Conservation (phyloP, 139 green algal species). For the Chlamydomonas sp. region DNA sequence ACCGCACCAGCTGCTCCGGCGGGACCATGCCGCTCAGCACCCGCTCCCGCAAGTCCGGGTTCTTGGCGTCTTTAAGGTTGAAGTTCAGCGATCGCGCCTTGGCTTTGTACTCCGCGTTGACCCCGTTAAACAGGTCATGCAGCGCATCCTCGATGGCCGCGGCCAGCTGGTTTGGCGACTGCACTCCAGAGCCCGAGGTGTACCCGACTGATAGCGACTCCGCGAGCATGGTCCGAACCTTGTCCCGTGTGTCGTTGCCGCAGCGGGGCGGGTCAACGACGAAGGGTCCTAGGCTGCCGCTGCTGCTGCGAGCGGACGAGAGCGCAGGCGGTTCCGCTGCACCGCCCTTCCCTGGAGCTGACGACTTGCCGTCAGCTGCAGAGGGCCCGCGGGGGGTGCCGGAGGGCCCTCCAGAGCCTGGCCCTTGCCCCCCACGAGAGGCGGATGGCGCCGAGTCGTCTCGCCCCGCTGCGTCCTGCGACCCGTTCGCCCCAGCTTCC, state of each 20-base stretch:
- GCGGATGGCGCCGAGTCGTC: background rate
- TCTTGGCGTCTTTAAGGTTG: slow-evolving; percentile 96
- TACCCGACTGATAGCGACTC: slow-evolving; percentile 47
- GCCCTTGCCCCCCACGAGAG: background rate
- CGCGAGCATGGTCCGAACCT: slow-evolving; percentile 63
- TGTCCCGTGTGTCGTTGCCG: slow-evolving; percentile 68
- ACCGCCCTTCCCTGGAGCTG: background rate
- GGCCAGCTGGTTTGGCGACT: slow-evolving; percentile 40
- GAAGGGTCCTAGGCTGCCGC: slow-evolving; percentile 1
- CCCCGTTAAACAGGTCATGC: slow-evolving; percentile 57
- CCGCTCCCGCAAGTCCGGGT: slow-evolving; percentile 78
- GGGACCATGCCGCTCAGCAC: slow-evolving; percentile 68
- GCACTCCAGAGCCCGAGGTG: background rate
- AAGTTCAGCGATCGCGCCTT: slow-evolving; percentile 92
- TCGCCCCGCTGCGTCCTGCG: background rate
- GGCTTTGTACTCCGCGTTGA: slow-evolving; percentile 89
- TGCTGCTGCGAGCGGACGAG: background rate
- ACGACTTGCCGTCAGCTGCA: too few relatives aligned
- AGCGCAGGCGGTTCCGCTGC: background rate
- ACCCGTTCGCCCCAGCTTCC: slow-evolving; percentile 1
- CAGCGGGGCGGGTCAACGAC: slow-evolving; percentile 31
- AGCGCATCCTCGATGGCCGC: slow-evolving; percentile 66
- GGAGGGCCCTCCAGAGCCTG: background rate
- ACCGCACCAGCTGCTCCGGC: slow-evolving; percentile 68
- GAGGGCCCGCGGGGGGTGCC: background rate